Evolutionary conservation across 495 filamentous ascomycete genomes (phyloP).

Genomic region (Annulohypoxylon nitens): DNA sequence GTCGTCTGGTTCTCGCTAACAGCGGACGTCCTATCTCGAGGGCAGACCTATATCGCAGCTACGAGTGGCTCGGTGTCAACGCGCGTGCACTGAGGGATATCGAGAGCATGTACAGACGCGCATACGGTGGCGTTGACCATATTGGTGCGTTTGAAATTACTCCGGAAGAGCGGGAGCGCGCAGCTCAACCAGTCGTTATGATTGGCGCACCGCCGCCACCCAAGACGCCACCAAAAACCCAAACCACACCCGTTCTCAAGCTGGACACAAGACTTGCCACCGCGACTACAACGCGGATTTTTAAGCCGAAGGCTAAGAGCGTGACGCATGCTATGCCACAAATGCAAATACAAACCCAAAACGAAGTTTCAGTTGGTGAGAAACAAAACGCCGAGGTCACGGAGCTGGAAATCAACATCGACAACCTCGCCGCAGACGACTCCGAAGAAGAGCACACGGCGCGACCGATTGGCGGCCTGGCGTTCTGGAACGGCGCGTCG

Average conservation of each 20-base stretch:
- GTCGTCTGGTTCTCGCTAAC: constrained; percentile 71
- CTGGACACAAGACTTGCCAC: constrained; percentile 57
- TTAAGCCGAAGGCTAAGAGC: constrained; percentile 42
- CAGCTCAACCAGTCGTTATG: constrained; percentile 44
- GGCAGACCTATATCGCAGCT: constrained; percentile 70
- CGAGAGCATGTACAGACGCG: constrained; percentile 68
- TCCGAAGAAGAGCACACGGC: constrained; percentile 56
- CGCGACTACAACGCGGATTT: constrained; percentile 30
- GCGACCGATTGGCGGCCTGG: constrained; percentile 47
- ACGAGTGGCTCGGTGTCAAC: constrained; percentile 71
- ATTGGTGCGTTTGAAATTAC: constrained; percentile 52
- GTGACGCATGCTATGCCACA: constrained; percentile 4
- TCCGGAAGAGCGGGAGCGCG: constrained; percentile 33
- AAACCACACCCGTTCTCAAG: constrained; percentile 52
- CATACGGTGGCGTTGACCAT: constrained; percentile 60
- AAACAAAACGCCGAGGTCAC: neutral
- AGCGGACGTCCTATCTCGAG: constrained; percentile 69
- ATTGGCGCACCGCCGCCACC: constrained; percentile 48
- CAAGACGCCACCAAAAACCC: constrained; percentile 25
- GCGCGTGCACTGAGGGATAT: constrained; percentile 68
- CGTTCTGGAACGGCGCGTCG: constrained; percentile 46
- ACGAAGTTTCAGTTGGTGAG: neutral
- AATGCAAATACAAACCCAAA: neutral
- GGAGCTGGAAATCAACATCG: constrained; percentile 38
- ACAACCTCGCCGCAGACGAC: neutral